These are phyloP conservation scores for Ceratobasidium sp. DNA, from an alignment of 1,284 basidiomycete species.

Conservation along the genomic window DNA sequence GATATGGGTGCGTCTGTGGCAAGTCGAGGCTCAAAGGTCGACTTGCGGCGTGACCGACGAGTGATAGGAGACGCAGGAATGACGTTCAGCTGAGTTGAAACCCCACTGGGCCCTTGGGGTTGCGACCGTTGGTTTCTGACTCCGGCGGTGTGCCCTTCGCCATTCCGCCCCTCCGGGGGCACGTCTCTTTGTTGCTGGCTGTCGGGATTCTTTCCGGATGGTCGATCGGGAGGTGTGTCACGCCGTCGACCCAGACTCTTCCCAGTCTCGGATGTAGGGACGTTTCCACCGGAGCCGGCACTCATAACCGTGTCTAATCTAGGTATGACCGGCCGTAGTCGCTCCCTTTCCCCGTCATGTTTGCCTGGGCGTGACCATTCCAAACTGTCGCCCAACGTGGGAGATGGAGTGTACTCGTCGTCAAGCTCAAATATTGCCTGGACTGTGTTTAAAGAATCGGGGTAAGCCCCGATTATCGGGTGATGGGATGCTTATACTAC, in stretches of 20 bases:
- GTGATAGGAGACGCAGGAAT: constrained; percentile 7
- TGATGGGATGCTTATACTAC: constrained; percentile 62
- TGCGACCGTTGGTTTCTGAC: constrained; percentile 42
- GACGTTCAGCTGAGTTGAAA: constrained; percentile 22
- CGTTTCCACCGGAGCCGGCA: constrained; percentile 1
- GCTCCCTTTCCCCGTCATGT: constrained; percentile 48
- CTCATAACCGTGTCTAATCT: constrained; percentile 42
- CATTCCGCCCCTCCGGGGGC: background rate
- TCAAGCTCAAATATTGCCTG: constrained; percentile 82
- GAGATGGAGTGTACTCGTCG: constrained; percentile 59
- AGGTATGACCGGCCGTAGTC: constrained; percentile 36
- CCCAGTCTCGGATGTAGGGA: constrained; percentile 20
- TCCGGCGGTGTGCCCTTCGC: constrained; percentile 44
- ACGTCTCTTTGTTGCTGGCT: background rate
- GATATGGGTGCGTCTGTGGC: constrained; percentile 4
- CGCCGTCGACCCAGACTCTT: background rate
- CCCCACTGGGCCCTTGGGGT: background rate
- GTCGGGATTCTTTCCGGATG: background rate
- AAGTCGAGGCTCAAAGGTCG: constrained; percentile 33
- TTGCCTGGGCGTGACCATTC: constrained; percentile 57
- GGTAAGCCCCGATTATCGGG: background rate
- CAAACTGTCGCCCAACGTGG: constrained; percentile 57
- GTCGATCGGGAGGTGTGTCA: background rate
- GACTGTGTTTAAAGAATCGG: constrained; percentile 27
- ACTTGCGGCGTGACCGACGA: constrained; percentile 11